Evolutionary conservation across 768 basidiomycete genomes (phyloP).

Genomic region (Dioszegia crocea): DNA sequence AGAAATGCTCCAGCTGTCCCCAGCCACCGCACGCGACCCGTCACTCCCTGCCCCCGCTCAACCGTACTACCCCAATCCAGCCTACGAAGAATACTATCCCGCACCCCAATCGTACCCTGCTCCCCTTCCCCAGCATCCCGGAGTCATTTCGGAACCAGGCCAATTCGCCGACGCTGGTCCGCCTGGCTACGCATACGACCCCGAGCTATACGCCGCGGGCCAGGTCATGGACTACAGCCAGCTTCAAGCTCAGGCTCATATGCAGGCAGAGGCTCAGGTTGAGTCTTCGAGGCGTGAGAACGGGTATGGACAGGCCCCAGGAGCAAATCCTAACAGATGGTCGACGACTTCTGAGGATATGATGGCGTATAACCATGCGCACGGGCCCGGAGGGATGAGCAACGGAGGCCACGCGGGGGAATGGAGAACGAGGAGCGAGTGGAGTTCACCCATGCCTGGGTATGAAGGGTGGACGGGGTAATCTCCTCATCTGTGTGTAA

Average conservation of each 20-base stretch:
- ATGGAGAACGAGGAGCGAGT: constrained; percentile 18
- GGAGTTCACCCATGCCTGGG: constrained; percentile 16
- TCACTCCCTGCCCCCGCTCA: neutral
- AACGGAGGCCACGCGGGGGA: neutral
- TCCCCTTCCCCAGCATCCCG: neutral
- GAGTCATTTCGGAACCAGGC: constrained; percentile 21
- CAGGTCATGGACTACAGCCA: neutral
- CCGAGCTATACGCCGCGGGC: neutral
- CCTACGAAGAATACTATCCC: neutral
- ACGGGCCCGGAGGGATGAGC: neutral
- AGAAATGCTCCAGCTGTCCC: neutral
- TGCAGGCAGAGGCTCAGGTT: no score
- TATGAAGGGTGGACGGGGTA: constrained; percentile 6
- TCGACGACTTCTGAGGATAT: constrained; percentile 10
- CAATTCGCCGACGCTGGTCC: constrained; percentile 45
- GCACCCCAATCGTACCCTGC: neutral
- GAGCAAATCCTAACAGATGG: neutral
- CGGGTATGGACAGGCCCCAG: neutral
- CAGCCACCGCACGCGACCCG: neutral
- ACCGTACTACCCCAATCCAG: neutral
- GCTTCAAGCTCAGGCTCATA: neutral
- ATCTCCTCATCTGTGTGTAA: neutral
- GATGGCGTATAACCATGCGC: neutral
- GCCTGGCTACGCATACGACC: constrained; percentile 35
- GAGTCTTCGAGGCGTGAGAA: no score